Percentiles rank a stretch among this genome's conserved stretches.
Conservation (phyloP, 2,329 filamentous ascomycete species). For the Clathrospora elynae region DNA sequence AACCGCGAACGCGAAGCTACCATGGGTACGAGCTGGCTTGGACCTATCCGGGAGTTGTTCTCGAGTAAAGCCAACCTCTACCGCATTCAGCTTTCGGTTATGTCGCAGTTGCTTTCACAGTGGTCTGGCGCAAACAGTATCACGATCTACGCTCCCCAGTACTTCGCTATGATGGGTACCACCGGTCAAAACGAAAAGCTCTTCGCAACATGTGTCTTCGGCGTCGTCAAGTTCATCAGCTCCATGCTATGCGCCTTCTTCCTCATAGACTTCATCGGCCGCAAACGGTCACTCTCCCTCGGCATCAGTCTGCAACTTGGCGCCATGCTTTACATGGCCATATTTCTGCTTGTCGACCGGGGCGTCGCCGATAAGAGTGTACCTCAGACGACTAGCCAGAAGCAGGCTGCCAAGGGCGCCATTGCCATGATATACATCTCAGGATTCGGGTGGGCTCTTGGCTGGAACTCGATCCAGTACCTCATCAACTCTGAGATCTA, state of each 20-base stretch:
- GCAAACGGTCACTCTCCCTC: constrained; percentile 63
- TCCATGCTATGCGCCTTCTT: constrained; percentile 74
- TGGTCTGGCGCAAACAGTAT: constrained; percentile 71
- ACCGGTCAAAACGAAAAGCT: constrained; percentile 70
- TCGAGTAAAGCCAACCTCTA: constrained; percentile 71
- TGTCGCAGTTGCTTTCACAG: constrained; percentile 73
- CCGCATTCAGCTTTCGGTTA: constrained; percentile 69
- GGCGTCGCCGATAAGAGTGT: constrained; percentile 58
- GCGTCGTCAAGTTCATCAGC: constrained; percentile 72
- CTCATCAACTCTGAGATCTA: constrained; percentile 79
- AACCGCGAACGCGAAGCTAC: constrained; percentile 75
- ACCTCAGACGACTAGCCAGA: constrained; percentile 55
- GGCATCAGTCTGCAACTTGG: constrained; percentile 57
- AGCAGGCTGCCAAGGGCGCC: constrained; percentile 66
- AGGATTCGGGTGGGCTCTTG: constrained; percentile 49
- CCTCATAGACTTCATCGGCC: constrained; percentile 78
- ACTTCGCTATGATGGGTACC: constrained; percentile 74
- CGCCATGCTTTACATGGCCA: constrained; percentile 61
- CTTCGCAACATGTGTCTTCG: constrained; percentile 76
- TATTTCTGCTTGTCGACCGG: constrained; percentile 64
- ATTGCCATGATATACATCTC: constrained; percentile 67
- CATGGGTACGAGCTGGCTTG: constrained; percentile 66
- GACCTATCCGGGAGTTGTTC: constrained; percentile 71
- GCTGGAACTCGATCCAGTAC: constrained; percentile 79
- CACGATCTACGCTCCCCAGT: constrained; percentile 75